These are phyloP conservation scores for Trichosanthes truncata DNA, from an alignment of 306 rosid genomes.

Conservation along the genomic window DNA sequence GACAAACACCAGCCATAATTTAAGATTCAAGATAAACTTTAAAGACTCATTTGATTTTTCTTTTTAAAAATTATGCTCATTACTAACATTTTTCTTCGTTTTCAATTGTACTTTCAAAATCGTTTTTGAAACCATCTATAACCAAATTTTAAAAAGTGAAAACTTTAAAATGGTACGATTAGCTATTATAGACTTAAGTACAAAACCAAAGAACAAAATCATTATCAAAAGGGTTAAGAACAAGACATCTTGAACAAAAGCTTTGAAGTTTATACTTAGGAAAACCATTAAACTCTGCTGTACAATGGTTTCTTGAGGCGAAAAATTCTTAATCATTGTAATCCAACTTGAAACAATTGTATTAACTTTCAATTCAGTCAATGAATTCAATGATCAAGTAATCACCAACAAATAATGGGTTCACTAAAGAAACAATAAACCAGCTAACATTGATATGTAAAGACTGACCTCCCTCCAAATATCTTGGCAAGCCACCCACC, in stretches of 20 bases:
- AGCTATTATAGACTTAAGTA: not conserved
- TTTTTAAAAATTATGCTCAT: not conserved
- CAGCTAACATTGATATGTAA: not conserved
- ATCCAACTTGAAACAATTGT: not conserved
- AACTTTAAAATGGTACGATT: not conserved
- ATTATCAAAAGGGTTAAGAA: not conserved
- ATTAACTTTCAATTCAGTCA: not conserved
- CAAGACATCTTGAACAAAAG: not conserved
- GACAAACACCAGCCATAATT: not conserved
- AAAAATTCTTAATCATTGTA: not conserved
- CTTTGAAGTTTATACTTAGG: not conserved
- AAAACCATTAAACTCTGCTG: not conserved
- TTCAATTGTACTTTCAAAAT: not conserved
- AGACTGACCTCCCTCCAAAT: constrained; percentile 81
- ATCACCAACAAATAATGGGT: not conserved
- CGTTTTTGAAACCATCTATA: not conserved
- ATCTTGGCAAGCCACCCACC: constrained; percentile 96
- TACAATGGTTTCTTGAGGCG: not conserved
- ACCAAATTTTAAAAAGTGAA: not conserved
- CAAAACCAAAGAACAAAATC: not conserved
- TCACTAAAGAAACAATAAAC: not conserved
- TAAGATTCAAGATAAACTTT: not conserved
- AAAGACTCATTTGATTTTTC: not conserved
- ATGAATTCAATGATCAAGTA: not conserved
- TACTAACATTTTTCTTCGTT: not conserved